phyloP scores from a whole-genome alignment of 169 alveolate species.

The Plasmodium coatneyi region DNA sequence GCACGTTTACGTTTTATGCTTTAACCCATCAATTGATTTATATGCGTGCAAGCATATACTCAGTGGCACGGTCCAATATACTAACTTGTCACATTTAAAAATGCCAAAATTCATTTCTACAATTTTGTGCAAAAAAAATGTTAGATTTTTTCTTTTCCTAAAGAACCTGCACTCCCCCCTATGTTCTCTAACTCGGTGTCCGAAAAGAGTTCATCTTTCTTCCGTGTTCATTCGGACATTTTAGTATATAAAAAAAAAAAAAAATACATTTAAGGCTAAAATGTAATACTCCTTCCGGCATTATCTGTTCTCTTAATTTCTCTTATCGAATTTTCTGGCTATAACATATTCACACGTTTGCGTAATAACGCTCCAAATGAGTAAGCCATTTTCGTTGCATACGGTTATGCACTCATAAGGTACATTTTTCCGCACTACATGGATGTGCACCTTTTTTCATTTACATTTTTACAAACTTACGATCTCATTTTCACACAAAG shows the following conservation, averaged over 20 bases:
- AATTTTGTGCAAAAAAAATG: not conserved
- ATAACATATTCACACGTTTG: not conserved
- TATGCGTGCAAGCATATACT: not conserved
- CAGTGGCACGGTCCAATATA: not conserved
- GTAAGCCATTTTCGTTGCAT: not conserved
- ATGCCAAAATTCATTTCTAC: not conserved
- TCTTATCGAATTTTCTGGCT: not conserved
- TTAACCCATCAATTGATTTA: not conserved
- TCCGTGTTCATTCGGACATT: not conserved
- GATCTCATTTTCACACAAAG: conserved; percentile 40
- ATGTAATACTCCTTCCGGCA: not conserved
- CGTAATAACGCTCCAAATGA: not conserved
- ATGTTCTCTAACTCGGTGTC: conserved; percentile 61
- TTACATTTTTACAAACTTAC: conserved; percentile 22
- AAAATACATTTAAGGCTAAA: not conserved
- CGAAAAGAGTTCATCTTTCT: conserved; percentile 48
- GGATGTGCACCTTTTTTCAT: not conserved
- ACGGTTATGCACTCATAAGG: not conserved
- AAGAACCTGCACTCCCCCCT: conserved; percentile 74
- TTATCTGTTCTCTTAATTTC: not conserved
- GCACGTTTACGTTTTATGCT: conserved; percentile 2
- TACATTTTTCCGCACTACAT: not conserved
- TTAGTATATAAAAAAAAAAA: not conserved
- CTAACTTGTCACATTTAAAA: not conserved
- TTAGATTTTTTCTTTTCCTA: conserved; percentile 10